Evolutionary conservation across 108 stramenopile genomes (phyloP), one percentile per base, ranked within the genome.

Genomic region (Pseudonitzschia delicatissima): DNA sequence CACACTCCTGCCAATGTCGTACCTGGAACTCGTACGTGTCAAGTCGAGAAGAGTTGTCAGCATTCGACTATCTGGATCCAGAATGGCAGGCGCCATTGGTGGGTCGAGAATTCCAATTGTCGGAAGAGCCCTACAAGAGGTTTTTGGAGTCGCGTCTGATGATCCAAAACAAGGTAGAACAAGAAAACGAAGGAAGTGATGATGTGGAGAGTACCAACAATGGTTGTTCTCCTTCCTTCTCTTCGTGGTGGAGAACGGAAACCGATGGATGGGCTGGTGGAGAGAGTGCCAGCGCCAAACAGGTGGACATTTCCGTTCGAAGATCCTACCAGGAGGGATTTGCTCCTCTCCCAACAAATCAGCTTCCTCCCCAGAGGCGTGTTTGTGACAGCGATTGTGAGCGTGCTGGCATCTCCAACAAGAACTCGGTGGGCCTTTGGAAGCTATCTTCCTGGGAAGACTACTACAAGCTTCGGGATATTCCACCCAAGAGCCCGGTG

Each of bases 251-350:
- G 92, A 57, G 42, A 37, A 88, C 89, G 3, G 89, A 91, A 71
- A 53, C 80, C 12, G 71, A 76, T 69, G 92, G 92, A 26, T 93
- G 92, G 92, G 57, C 75, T 2, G 89, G 87, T 20, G 92, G 92
- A 25, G 27, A 64, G 7, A 81, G 89, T 61, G 20, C 32, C 0
- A 84, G 87, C 52, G 85, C 88, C 29, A 67, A 68, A 57, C 59
- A 45, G n/a, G 84, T 93, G 15, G 81, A 90, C 65, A 27, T 77
- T 12, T 63, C 73, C 11, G 44, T 58, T 17, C 74, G 88, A 45
- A 32, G 62, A 51, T 77, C 87, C 8, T 93, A 82, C 64, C 13
- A 13, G 2, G 69, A 88, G 48, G 92, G 92, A 27, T 93, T 93
- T 59, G 74, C 77, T 42, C 81, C 86, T 21, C 53, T 84, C 26